Evolutionary conservation across 495 filamentous ascomycete species (phyloP), one percentile per base, ranked within the genome.

Genomic region (Annulohypoxylon nitens): DNA sequence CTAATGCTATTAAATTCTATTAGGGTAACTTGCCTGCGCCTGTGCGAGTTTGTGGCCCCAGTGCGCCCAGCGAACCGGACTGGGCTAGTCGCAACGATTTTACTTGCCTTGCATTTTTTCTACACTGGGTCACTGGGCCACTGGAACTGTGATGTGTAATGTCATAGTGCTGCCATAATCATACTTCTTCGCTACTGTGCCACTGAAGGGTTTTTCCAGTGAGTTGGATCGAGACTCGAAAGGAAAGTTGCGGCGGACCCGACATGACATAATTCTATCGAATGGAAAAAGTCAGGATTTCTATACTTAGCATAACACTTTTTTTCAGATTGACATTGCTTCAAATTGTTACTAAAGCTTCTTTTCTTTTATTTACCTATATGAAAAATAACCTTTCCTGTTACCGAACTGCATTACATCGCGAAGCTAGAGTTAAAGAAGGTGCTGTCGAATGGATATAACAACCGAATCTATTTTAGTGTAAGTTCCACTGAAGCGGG

Each of bases 401-500:
- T 59, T 11, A 64, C 26, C 41, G 47, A 12, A 68, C 54, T 33
- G 57, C 10, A 61, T 69, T 36, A 33, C 30, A 20, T 45, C 55
- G 18, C 30, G n/a, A 12, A 57, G 50, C 20, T 57, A 57, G 26
- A 26, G 30, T 16, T 37, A 33, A 30, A 34, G 26, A 39, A 59
- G 12, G 36, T 57, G 26, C 6, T 20, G 9, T 59, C 10, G 7
- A 41, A 20, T 30, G n/a, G 43, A 5, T 25, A 50, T 26, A 34
- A 43, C 23, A 14, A 43, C 57, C 34, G 26, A 16, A 33, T 23
- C 34, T 26, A 54, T 20, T 58, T 41, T 67, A 51, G 47, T 25
- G 25, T 23, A 26, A 59, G 67, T 33, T 75, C 67, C 64, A 70
- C 72, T 71, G 63, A 67, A 64, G 67, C 72, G 72, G 67, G 72